Conservation (phyloP, 768 basidiomycete species). For the Postia placenta region DNA sequence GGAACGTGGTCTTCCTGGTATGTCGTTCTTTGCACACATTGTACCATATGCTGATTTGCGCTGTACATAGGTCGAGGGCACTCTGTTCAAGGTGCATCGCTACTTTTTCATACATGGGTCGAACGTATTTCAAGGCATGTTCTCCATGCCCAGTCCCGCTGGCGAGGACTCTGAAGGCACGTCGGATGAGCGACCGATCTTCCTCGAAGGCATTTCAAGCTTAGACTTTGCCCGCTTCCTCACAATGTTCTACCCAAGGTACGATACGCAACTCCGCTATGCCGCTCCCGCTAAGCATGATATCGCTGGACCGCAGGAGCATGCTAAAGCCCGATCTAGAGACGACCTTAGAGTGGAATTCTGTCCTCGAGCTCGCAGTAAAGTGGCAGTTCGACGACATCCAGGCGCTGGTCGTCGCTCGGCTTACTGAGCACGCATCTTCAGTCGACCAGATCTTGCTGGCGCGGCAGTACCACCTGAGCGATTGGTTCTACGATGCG, state of each 20-base stretch:
- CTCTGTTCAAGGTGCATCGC: conserved; percentile 50
- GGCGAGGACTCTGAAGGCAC: conserved; percentile 15
- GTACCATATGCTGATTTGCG: not conserved
- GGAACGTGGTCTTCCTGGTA: not conserved
- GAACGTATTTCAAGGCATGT: conserved; percentile 19
- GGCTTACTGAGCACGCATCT: conserved; percentile 31
- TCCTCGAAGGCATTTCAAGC: conserved; percentile 36
- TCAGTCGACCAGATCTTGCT: conserved; percentile 32
- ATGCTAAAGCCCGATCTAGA: conserved; percentile 3
- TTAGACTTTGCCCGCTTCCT: conserved; percentile 51
- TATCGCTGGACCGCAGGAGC: not conserved
- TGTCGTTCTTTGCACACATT: not conserved
- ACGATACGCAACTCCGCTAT: not conserved
- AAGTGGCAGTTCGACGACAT: conserved; percentile 36
- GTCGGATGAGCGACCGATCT: conserved; percentile 16
- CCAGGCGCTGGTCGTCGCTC: conserved; percentile 31
- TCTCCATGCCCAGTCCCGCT: conserved; percentile 13
- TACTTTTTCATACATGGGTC: conserved; percentile 61
- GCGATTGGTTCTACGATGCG: not conserved
- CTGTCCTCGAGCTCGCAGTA: conserved; percentile 34
- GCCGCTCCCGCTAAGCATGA: not conserved
- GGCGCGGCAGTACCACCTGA: conserved; percentile 26
- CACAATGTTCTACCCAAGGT: conserved; percentile 63
- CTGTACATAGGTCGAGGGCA: conserved; percentile 43
- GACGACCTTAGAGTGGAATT: conserved; percentile 30